Conservation (phyloP, 495 filamentous ascomycete genomes). For the Paragyromitra xinjiangensis region DNA sequence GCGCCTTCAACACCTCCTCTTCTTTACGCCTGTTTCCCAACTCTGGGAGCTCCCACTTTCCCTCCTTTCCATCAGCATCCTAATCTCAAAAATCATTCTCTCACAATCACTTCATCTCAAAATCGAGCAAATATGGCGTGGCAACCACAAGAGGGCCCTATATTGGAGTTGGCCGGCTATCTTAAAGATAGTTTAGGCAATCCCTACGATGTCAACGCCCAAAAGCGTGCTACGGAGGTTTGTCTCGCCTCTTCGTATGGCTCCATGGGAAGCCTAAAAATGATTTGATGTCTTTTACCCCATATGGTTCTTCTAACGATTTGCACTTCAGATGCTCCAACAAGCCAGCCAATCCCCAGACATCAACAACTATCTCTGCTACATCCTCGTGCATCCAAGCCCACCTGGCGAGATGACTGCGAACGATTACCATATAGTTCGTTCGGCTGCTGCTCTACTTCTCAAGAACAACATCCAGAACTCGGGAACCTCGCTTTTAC, state of each 20-base stretch:
- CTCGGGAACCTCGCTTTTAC: conserved; percentile 74
- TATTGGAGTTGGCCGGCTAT: conserved; percentile 86
- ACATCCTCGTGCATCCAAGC: conserved; percentile 78
- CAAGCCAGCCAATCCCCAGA: conserved; percentile 84
- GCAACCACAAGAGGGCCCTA: conserved; percentile 87
- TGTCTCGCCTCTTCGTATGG: conserved; percentile 60
- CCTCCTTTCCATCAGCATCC: conserved; percentile 18
- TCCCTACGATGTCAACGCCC: conserved; percentile 71
- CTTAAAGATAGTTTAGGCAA: conserved; percentile 91
- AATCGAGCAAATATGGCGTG: conserved; percentile 73
- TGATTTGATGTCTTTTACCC: conserved; percentile 30
- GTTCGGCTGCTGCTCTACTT: conserved; percentile 88
- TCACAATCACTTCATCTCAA: conserved; percentile 24
- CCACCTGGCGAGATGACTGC: conserved; percentile 63
- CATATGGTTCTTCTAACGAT: conserved; percentile 48
- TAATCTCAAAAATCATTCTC: conserved; percentile 22
- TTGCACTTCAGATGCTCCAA: conserved; percentile 78
- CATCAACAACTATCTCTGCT: conserved; percentile 96
- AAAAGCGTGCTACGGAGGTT: conserved; percentile 81
- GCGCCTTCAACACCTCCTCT: conserved; percentile 21
- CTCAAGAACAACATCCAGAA: conserved; percentile 90
- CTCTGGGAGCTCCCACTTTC: conserved; percentile 11
- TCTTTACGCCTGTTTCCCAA: conserved; percentile 4
- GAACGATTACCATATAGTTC: conserved; percentile 74
- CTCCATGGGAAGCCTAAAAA: conserved; percentile 15